Evolutionary conservation across 805 yeast genomes (phyloP), one percentile per base, ranked within the genome.

Genomic region (Saturnispora galanensis): DNA sequence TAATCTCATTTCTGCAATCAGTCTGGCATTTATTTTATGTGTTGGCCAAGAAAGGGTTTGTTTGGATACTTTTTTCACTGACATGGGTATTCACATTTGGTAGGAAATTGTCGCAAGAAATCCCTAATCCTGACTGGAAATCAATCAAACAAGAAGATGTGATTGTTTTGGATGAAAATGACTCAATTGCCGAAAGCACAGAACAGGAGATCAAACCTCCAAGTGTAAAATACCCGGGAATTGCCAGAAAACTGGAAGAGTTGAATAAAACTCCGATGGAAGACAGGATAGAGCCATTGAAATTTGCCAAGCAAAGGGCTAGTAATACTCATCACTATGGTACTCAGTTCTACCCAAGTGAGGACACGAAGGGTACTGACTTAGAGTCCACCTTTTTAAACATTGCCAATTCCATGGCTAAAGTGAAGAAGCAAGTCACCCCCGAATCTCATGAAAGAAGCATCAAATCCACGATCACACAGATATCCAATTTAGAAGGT

Each of bases 1-100:
- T 43, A 11, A 7, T 43, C 9, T 13, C 31, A 5, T 56, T 60
- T 30, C 10, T 58, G 3, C 52, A 50, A 26, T 56, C 51, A 38
- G 30, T 61, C 5, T 37, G 50, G 3, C 31, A 52, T 4, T 46
- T 61, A 2, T 11, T 51, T 2, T 47, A 37, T 29, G 50, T 57
- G 29, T 44, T 61, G 4, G 50, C 53, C 1, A 56, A 46, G 15
- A 59, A 58, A 39, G 42, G 44, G 1, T 45, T 51, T 4, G 42
- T 53, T 8, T 61, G 65, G 65, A 11, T 52, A 3, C 13, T 59
- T 1, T 57, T 50, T 43, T 13, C 49, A 2, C 38, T 60, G 17
- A 56, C 52, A 10, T 15, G 45, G 9, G 18, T 52, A 1, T 54
- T 49, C 7, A 26, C 50, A 2, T 28, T 46, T 17, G 12, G 53